Conservation (phyloP, 352 stramenopile species). For the Globisporangium nunn region DNA sequence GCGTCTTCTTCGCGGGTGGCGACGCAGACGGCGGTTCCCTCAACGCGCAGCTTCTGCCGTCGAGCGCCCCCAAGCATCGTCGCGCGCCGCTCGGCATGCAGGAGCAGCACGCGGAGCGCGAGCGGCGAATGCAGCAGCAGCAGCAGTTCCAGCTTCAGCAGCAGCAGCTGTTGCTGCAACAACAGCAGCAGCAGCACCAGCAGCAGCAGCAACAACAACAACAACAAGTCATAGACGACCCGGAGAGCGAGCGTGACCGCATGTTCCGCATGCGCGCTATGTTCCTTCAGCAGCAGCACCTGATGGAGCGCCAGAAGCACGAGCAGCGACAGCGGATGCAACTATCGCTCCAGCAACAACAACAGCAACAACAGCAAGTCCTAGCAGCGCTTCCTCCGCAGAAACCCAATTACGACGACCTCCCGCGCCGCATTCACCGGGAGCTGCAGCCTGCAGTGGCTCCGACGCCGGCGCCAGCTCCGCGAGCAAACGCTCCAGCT, state of each 20-base stretch:
- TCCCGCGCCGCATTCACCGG: constrained; percentile 27
- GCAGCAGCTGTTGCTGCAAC: constrained; percentile 25
- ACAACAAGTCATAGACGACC: constrained; percentile 9
- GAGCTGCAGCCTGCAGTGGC: constrained; percentile 15
- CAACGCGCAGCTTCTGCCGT: constrained; percentile 8
- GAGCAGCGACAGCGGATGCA: constrained; percentile 10
- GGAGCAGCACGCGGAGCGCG: neutral
- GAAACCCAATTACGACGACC: constrained; percentile 21
- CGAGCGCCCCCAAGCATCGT: constrained; percentile 4
- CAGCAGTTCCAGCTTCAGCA: constrained; percentile 21
- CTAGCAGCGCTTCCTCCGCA: constrained; percentile 2
- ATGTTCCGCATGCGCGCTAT: constrained; percentile 10
- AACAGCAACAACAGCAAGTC: constrained; percentile 11
- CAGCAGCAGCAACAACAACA: constrained; percentile 29
- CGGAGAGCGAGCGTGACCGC: constrained; percentile 9
- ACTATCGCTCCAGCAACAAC: constrained; percentile 15
- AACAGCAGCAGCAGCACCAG: constrained; percentile 20
- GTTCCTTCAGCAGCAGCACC: constrained; percentile 14
- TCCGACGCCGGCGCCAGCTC: neutral
- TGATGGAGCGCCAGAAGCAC: constrained; percentile 8
- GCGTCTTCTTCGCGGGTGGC: neutral
- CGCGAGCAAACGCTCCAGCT: neutral
- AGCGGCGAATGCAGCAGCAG: constrained; percentile 16
- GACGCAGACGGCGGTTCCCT: neutral
- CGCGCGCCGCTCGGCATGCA: neutral